Conservation (phyloP, 176 grass and related monocot genomes). For the Pontederia crassipes region DNA sequence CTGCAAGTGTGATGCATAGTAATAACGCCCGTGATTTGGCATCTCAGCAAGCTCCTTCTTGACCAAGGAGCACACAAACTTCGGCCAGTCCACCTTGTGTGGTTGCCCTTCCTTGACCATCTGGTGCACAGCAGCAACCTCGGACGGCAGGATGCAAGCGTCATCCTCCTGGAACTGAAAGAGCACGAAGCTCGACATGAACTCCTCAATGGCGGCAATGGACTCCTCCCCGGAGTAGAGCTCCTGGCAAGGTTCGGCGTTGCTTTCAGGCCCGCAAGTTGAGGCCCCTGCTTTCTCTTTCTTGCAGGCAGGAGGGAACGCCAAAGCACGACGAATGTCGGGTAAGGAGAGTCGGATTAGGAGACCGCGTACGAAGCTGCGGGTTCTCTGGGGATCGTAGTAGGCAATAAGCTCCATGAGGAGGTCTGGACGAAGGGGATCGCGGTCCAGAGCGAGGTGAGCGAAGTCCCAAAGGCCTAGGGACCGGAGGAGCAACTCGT, state of each 20-base stretch:
- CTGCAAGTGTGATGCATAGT: constrained; percentile 65
- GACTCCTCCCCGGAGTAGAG: constrained; percentile 30
- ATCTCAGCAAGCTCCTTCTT: constrained; percentile 73
- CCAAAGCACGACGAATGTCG: constrained; percentile 49
- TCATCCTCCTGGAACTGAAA: constrained; percentile 48
- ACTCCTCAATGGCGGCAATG: constrained; percentile 23
- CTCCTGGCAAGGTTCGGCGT: constrained; percentile 5
- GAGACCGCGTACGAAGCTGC: constrained; percentile 52
- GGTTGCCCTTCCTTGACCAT: constrained; percentile 52
- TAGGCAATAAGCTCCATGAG: constrained; percentile 46
- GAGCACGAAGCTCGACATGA: constrained; percentile 56
- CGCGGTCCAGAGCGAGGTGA: constrained; percentile 29
- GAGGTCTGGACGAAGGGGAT: constrained; percentile 41
- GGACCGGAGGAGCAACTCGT: constrained; percentile 51
- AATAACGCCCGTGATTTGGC: constrained; percentile 41
- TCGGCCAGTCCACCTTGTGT: constrained; percentile 71
- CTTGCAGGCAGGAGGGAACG: constrained; percentile 36
- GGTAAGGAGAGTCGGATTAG: constrained; percentile 39
- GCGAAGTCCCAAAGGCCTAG: constrained; percentile 64
- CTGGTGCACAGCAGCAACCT: constrained; percentile 49
- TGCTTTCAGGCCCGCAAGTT: background rate
- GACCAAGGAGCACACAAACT: constrained; percentile 67
- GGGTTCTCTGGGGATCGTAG: constrained; percentile 40
- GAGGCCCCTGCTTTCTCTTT: constrained; percentile 16
- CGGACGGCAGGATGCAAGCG: constrained; percentile 48